Evolutionary conservation across 2,329 filamentous ascomycete genomes (phyloP).

Genomic region (Paraphaeosphaeria sporulosa): DNA sequence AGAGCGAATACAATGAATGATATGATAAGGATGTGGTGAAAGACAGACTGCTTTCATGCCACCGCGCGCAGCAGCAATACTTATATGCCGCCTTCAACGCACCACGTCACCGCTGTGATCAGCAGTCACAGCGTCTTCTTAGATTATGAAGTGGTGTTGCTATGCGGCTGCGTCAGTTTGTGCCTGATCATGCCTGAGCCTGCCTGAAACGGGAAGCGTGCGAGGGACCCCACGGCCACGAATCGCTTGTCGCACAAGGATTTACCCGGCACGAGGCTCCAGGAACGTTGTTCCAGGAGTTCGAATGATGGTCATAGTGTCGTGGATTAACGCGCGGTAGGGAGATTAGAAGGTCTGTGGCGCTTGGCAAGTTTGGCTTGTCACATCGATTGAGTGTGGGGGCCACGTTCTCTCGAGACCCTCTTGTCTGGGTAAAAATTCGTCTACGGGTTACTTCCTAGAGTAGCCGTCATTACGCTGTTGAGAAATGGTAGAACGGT

Average conservation of each 20-base stretch:
- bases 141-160: slow-evolving; percentile 22
- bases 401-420: not conserved
- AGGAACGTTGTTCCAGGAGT: slow-evolving; percentile 16
- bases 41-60: slow-evolving; percentile 13
- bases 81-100: slow-evolving; percentile 22
- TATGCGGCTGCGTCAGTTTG: slow-evolving; percentile 20
- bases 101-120: slow-evolving; percentile 6
- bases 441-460: too few species aligned
- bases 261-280: slow-evolving; percentile 16
- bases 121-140: not conserved
- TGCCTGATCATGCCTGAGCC: slow-evolving; percentile 20
- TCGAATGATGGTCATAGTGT: not conserved
- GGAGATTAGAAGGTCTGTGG: not conserved
- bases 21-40: slow-evolving; percentile 11
- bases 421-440: not conserved
- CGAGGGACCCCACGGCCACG: slow-evolving; percentile 24
- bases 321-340: not conserved
- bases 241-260: slow-evolving; percentile 1
- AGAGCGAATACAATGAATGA: slow-evolving; percentile 24
- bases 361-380: not conserved
- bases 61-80: not conserved
- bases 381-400: not conserved
- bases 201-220: slow-evolving; percentile 33
- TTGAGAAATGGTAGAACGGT: too few species aligned
- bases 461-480: too few species aligned